Percentiles rank a stretch among this genome's conserved stretches.
These are phyloP conservation scores for Diaporthe sp. DNA, from an alignment of 2,329 filamentous ascomycete species.

Conservation along the genomic window DNA sequence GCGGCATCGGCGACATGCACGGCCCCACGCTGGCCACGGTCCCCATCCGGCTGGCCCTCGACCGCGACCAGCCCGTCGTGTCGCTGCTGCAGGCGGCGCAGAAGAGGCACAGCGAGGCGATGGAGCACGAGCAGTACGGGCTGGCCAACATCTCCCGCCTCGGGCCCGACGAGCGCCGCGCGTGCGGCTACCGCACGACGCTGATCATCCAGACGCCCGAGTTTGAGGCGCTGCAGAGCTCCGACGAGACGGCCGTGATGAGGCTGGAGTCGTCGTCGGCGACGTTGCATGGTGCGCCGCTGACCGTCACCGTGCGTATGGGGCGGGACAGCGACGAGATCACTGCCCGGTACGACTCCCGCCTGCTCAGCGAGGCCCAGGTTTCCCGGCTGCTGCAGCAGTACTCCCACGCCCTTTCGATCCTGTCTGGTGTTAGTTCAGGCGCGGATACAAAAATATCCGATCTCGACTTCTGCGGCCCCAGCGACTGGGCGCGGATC, in stretches of 20 bases:
- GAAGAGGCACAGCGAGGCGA: neutral
- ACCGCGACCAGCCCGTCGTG: neutral
- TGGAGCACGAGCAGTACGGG: neutral
- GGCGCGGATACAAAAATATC: neutral
- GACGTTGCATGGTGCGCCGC: neutral
- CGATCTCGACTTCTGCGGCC: neutral
- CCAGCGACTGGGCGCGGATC: neutral
- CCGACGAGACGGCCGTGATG: neutral
- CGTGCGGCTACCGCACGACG: neutral
- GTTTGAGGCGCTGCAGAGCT: neutral
- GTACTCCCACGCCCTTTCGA: neutral
- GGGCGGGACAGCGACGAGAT: neutral
- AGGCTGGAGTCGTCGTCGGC: neutral
- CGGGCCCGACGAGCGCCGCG: neutral
- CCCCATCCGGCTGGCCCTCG: neutral
- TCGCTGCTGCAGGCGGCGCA: neutral
- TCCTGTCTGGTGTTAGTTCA: neutral
- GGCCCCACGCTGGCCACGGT: conserved; percentile 4
- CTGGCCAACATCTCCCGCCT: neutral
- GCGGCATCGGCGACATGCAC: neutral
- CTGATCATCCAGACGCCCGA: neutral
- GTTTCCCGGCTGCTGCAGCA: neutral
- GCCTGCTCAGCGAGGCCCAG: neutral
- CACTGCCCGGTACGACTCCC: neutral
- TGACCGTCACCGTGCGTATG: neutral